These are phyloP conservation scores for Leccinellum albellum DNA, from an alignment of 768 basidiomycete genomes.

Conservation along the genomic window DNA sequence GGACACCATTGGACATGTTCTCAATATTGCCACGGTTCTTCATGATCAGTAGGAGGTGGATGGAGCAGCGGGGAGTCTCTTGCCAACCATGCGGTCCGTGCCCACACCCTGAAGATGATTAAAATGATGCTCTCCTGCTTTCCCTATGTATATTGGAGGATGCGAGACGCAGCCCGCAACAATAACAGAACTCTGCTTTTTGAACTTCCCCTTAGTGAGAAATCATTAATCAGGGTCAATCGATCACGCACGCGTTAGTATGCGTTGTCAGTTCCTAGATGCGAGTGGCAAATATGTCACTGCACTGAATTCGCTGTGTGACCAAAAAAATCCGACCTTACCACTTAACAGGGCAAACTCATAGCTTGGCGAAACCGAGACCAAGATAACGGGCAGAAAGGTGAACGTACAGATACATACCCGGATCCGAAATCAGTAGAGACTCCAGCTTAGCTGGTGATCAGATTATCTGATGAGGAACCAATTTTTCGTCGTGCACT, in stretches of 20 bases:
- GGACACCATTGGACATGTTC: too few species aligned
- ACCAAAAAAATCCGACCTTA: not conserved
- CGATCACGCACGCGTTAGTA: not conserved
- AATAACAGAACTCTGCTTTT: not conserved
- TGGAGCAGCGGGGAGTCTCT: not conserved
- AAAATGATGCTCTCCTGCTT: not conserved
- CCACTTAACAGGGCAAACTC: conserved; percentile 2
- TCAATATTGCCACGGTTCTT: too few species aligned
- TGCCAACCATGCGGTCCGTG: not conserved
- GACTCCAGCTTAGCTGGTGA: not conserved
- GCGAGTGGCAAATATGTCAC: not conserved
- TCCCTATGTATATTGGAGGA: not conserved
- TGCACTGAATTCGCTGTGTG: not conserved
- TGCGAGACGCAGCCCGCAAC: not conserved
- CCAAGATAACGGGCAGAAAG: not conserved
- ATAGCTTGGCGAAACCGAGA: not conserved
- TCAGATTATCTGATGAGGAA: not conserved
- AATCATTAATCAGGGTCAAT: conserved; percentile 8
- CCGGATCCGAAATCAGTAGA: conserved; percentile 9
- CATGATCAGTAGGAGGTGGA: not conserved
- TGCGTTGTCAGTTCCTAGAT: conserved; percentile 7
- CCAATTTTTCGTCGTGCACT: conserved; percentile 2
- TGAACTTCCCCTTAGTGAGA: not conserved
- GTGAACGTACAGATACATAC: not conserved
- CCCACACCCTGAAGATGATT: not conserved